Evolutionary conservation across 495 filamentous ascomycete genomes (phyloP).

Genomic region (Talaromyces borbonicus): DNA sequence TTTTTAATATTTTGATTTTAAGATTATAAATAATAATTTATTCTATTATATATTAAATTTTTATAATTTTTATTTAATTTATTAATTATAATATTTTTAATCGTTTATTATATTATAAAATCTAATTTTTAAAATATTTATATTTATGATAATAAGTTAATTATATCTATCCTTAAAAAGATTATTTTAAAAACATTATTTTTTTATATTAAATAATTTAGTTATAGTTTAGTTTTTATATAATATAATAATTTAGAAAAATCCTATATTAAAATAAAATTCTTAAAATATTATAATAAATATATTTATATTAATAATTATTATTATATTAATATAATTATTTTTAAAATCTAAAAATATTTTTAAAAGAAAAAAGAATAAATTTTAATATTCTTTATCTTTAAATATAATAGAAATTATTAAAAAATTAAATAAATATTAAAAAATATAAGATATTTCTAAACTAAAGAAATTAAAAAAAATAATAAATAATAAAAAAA

Average conservation of each 20-base stretch:
- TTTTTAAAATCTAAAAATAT: conserved; percentile 10
- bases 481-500: conserved; percentile 3
- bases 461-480: conserved; percentile 7
- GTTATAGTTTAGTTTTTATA: background rate
- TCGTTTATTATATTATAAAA: background rate
- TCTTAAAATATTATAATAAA: background rate
- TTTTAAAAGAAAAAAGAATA: no score
- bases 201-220: background rate
- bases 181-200: background rate
- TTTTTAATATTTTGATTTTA: background rate
- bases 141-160: background rate
- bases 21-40: background rate
- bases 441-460: conserved; percentile 9
- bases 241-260: no score
- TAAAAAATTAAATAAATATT: conserved; percentile 9
- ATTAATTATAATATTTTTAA: background rate
- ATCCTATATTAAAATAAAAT: background rate
- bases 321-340: background rate
- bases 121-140: background rate
- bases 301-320: background rate
- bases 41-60: background rate
- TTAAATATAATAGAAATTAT: conserved; percentile 11
- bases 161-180: no score
- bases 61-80: background rate
- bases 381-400: conserved; percentile 7